Evolutionary conservation across 768 basidiomycete species (phyloP), one percentile per base, ranked within the genome.

Genomic region (Phlebiopsis flavidoalba): DNA sequence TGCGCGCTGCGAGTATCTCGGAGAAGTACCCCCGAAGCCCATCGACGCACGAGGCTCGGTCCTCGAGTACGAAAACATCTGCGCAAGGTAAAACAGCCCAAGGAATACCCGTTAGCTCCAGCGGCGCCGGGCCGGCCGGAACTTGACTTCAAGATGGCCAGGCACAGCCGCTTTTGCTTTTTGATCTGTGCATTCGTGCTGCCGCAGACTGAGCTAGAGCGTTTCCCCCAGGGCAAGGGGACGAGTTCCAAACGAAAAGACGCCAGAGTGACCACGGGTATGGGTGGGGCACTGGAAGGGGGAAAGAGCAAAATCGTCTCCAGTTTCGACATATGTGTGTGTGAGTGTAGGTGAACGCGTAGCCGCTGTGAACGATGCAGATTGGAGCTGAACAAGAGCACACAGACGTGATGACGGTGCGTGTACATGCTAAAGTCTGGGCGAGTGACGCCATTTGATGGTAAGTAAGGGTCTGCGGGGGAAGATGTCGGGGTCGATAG

Each of bases 171-270:
- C n/a, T n/a, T 21, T 26, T 15, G 47, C n/a, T 0, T 40, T 26
- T 24, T 57, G 60, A 43, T 37, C 46, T 14, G 57, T 54, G 15
- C 31, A 31, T 14, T 53, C 61, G 4, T 19, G 46, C 8, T 65
- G n/a, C n/a, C 59, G 22, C 70, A 63, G 62, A n/a, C n/a, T 81
- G 83, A 14, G 86, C 86, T 5, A 93, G 76, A 0, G 91, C n/a
- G 91, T 6, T 88, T 82, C n/a, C n/a, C n/a, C n/a, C n/a, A 22
- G 91, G 91, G 70, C n/a, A 92, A 91, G 8, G n/a, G n/a, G n/a
- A 80, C 83, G 59, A 93, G 79, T 63, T 89, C 84, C 50, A 85
- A 76, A n/a, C n/a, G n/a, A n/a, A n/a, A n/a, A n/a, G 43, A 76
- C 70, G 43, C 62, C 71, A 60, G 71, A 69, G n/a, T n/a, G 11